These are phyloP conservation scores for Lepiota subincarnata DNA, from an alignment of 768 basidiomycete genomes.

Conservation along the genomic window DNA sequence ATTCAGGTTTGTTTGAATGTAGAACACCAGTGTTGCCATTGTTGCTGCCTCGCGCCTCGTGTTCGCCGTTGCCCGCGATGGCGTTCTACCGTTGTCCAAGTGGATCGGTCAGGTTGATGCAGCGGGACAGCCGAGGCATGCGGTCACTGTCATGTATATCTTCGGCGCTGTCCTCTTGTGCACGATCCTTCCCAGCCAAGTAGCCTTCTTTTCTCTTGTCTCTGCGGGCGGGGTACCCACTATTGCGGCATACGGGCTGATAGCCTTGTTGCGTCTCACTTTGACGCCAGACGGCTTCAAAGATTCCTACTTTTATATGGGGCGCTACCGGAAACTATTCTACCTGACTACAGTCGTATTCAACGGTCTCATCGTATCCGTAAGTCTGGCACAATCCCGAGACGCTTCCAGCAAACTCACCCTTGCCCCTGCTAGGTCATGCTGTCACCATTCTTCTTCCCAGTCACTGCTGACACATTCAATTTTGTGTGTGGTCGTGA, in stretches of 20 bases:
- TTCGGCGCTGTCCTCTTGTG: conserved; percentile 77
- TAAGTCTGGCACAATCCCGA: conserved; percentile 31
- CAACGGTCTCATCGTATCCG: conserved; percentile 71
- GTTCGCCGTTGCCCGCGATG: conserved; percentile 93
- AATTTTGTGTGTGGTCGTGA: conserved; percentile 65
- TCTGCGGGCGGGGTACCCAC: conserved; percentile 85
- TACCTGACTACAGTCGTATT: conserved; percentile 66
- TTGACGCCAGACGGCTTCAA: conserved; percentile 76
- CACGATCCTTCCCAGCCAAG: conserved; percentile 84
- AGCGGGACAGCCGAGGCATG: conserved; percentile 74
- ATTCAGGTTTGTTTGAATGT: conserved; percentile 7
- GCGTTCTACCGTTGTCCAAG: conserved; percentile 75
- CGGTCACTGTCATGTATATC: conserved; percentile 81
- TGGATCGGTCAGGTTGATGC: conserved; percentile 80
- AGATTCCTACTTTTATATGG: conserved; percentile 68
- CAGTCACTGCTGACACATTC: conserved; percentile 69
- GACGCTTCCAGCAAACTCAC: conserved; percentile 11
- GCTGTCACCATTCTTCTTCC: conserved; percentile 86
- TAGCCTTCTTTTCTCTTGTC: conserved; percentile 88
- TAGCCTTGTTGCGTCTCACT: conserved; percentile 70
- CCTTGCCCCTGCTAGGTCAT: conserved; percentile 47
- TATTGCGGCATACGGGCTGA: conserved; percentile 84
- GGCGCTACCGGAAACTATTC: conserved; percentile 60
- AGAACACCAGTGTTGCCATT: conserved; percentile 86
- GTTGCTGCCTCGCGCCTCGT: conserved; percentile 87